Conservation (phyloP, 2,329 filamentous ascomycete genomes). For the Esteya vermicola region DNA sequence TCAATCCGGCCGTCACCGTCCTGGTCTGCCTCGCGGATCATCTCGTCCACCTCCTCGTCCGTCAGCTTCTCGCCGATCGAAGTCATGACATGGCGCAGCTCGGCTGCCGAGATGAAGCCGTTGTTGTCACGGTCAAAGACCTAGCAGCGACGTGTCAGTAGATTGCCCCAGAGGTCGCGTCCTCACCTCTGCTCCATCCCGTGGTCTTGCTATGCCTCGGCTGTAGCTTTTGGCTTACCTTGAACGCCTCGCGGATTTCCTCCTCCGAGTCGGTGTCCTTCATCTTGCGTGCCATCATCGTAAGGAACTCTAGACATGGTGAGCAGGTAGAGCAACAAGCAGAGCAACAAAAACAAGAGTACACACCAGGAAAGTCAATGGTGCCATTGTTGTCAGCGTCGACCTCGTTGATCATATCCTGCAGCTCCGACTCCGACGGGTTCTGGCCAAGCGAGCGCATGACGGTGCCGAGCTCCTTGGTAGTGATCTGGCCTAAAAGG, state of each 20-base stretch:
- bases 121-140: slow-evolving; percentile 85
- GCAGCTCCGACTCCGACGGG: slow-evolving; percentile 76
- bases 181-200: too few species aligned
- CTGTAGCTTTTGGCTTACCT: too few species aligned
- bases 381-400: slow-evolving; percentile 88
- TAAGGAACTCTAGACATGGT: slow-evolving; percentile 56
- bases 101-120: slow-evolving; percentile 78
- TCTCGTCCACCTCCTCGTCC: slow-evolving; percentile 83
- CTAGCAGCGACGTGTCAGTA: slow-evolving; percentile 21
- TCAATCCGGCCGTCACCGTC: slow-evolving; percentile 81
- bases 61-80: slow-evolving; percentile 86
- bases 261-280: slow-evolving; percentile 87
- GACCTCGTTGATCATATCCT: slow-evolving; percentile 92
- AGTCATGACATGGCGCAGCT: slow-evolving; percentile 83
- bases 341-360: neutral
- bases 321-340: too few species aligned
- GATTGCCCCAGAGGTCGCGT: too few species aligned
- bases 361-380: slow-evolving; percentile 76
- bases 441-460: slow-evolving; percentile 87
- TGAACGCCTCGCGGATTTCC: slow-evolving; percentile 81
- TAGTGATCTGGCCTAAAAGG: slow-evolving; percentile 67
- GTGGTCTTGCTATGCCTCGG: too few species aligned
- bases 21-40: slow-evolving; percentile 85
- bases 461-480: slow-evolving; percentile 78
- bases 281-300: slow-evolving; percentile 93